Base-by-base conservation (phyloP, 345 rosid genomes). In the Zanthoxylum bungeanum region DNA sequence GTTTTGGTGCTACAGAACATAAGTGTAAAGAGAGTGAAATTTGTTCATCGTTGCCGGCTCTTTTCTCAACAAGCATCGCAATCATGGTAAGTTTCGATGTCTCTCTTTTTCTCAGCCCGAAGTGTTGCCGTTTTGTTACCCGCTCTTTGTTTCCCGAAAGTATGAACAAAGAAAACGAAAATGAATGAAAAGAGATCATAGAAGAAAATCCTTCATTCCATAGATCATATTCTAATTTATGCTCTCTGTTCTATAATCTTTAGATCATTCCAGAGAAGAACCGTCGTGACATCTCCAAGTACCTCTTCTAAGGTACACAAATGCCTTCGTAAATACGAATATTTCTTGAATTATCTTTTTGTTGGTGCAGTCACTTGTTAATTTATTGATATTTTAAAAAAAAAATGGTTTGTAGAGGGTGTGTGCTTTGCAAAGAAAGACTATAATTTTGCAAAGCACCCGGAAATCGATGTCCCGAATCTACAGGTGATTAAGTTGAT, bases 361-460 rank as follows among this genome's bases (percentile, higher is more conserved):
- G n/a, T n/a, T n/a, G n/a, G n/a, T n/a, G n/a, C n/a, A n/a, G n/a
- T n/a, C n/a, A n/a, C n/a, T n/a, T n/a, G n/a, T n/a, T n/a, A n/a
- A n/a, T 69, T 5, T 62, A 34, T 19, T 69, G 49, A 37, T 10
- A 17, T n/a, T 28, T 5, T 28, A n/a, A n/a, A n/a, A n/a, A n/a
- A n/a, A n/a, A n/a, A n/a, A 6, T 7, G 59, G 25, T 66, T 14
- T 53, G 34, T 73, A 93, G 97, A 91, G 97, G 98, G 97, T 17
- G 97, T 93, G 5, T 85, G 90, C 78, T 91, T 52, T 78, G 98
- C 98, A 1, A 89, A 93, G 84, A 91, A 93, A 79, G 97, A 93
- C 69, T 93, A 64, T 83, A 93, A 91, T 70, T 78, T 93, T 3
- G n/a, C n/a, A n/a, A n/a, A n/a, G n/a, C n/a, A n/a, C n/a, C n/a